Percentiles rank a stretch among this genome's conserved stretches.
phyloP scores from a whole-genome alignment of 1,139 yeast species.

The Kodamaea arcana region DNA sequence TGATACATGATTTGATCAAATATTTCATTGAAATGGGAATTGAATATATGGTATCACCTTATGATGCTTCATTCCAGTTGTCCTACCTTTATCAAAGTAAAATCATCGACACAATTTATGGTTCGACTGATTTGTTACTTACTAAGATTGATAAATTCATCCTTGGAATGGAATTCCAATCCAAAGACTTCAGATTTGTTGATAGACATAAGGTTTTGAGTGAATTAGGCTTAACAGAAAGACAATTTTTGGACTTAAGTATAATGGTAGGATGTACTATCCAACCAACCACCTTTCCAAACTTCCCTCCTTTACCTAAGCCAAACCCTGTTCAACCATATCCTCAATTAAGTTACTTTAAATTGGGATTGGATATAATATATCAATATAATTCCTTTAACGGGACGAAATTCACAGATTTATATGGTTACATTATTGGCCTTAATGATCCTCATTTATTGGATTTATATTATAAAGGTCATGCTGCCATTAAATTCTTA shows the following conservation, averaged over 20 bases:
- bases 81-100: slow-evolving; percentile 58
- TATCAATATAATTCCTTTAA: slow-evolving; percentile 33
- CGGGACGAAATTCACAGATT: slow-evolving; percentile 24
- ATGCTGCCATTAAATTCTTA: slow-evolving; percentile 40
- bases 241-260: slow-evolving; percentile 71
- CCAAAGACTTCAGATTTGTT: slow-evolving; percentile 62
- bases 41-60: slow-evolving; percentile 79
- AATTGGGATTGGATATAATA: slow-evolving; percentile 41
- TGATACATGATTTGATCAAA: slow-evolving; percentile 53
- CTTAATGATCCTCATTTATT: slow-evolving; percentile 37
- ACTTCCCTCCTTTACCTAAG: slow-evolving; percentile 50
- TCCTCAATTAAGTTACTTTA: slow-evolving; percentile 42
- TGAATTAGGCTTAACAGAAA: slow-evolving; percentile 57
- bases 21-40: slow-evolving; percentile 55
- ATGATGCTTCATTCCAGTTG: slow-evolving; percentile 76
- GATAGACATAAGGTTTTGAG: slow-evolving; percentile 55
- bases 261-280: slow-evolving; percentile 75
- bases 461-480: slow-evolving; percentile 38
- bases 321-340: slow-evolving; percentile 42
- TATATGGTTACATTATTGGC: slow-evolving; percentile 34
- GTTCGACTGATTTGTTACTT: slow-evolving; percentile 76
- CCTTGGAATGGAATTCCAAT: slow-evolving; percentile 64
- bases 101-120: slow-evolving; percentile 72
- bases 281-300: slow-evolving; percentile 62
- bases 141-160: slow-evolving; percentile 66